Conservation (phyloP, 805 yeast species). For the Cyberlindnera misumaiensis region DNA sequence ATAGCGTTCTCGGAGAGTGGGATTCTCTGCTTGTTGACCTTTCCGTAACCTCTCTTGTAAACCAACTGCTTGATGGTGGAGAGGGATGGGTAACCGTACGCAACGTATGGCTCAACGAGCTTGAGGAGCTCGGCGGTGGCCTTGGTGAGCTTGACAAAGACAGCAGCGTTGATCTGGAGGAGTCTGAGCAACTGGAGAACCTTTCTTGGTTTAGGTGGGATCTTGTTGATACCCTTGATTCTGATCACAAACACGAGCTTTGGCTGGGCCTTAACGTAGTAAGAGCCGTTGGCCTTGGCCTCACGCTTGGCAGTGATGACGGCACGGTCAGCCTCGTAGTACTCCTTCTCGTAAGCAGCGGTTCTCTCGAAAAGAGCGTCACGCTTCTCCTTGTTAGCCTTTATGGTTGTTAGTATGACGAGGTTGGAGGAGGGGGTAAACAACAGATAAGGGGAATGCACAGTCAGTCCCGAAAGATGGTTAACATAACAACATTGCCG, state of each 20-base stretch:
- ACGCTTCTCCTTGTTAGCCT: conserved; percentile 51
- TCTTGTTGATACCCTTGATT: conserved; percentile 99
- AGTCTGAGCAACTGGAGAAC: conserved; percentile 90
- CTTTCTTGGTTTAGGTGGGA: conserved; percentile 99
- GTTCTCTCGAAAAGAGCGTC: conserved; percentile 85
- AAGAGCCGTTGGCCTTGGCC: conserved; percentile 89
- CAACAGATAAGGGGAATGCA: neutral
- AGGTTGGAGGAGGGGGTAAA: neutral
- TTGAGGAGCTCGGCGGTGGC: conserved; percentile 89
- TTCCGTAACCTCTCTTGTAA: conserved; percentile 98
- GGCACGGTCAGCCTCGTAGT: conserved; percentile 88
- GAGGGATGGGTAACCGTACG: conserved; percentile 95
- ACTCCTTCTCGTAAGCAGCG: conserved; percentile 94
- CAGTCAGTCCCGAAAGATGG: conserved; percentile 78
- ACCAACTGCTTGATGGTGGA: conserved; percentile 86
- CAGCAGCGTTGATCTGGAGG: conserved; percentile 92
- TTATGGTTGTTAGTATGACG: conserved; percentile 11
- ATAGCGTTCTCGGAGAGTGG: conserved; percentile 82
- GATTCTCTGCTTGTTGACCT: conserved; percentile 93
- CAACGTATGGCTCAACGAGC: conserved; percentile 93
- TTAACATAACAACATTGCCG: conserved; percentile 66
- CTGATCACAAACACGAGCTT: conserved; percentile 94
- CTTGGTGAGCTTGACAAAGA: conserved; percentile 90
- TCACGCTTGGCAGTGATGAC: conserved; percentile 82
- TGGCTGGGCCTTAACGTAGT: conserved; percentile 92